Conservation (phyloP, 257 asterid species). For the Solanum megistacrolobum region DNA sequence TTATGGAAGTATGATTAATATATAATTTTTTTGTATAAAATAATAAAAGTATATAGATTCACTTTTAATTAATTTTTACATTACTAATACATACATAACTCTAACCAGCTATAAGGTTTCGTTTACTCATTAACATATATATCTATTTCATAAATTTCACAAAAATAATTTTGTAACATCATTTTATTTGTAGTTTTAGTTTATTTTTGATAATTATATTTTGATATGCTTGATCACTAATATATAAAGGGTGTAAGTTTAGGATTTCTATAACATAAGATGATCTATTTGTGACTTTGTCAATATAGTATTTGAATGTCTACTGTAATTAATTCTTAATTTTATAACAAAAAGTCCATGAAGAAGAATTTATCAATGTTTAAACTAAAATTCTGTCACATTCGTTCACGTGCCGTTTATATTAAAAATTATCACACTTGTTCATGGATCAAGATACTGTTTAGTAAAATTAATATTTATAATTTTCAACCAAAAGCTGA, state of each 20-base stretch:
- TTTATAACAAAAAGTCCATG: background rate
- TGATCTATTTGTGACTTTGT: no score
- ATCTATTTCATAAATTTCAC: no score
- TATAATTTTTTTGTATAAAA: no score
- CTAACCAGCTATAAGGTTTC: no score
- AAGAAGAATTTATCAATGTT: background rate
- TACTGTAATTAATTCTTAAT: background rate
- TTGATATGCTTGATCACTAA: background rate
- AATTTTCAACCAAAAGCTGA: background rate
- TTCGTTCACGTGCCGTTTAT: background rate
- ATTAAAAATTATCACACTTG: background rate
- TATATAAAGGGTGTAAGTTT: background rate
- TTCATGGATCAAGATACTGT: background rate
- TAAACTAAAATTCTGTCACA: background rate
- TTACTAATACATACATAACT: no score
- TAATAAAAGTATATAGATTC: no score
- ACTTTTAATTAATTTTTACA: rapidly evolving
- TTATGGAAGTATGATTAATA: no score
- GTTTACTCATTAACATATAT: no score
- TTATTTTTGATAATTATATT: no score
- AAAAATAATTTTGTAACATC: no score
- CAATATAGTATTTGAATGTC: no score
- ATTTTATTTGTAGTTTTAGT: background rate
- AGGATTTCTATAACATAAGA: no score
- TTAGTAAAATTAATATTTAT: background rate